phyloP scores from a whole-genome alignment of 108 stramenopile genomes.

The Cyclostephanos invisitatus region DNA sequence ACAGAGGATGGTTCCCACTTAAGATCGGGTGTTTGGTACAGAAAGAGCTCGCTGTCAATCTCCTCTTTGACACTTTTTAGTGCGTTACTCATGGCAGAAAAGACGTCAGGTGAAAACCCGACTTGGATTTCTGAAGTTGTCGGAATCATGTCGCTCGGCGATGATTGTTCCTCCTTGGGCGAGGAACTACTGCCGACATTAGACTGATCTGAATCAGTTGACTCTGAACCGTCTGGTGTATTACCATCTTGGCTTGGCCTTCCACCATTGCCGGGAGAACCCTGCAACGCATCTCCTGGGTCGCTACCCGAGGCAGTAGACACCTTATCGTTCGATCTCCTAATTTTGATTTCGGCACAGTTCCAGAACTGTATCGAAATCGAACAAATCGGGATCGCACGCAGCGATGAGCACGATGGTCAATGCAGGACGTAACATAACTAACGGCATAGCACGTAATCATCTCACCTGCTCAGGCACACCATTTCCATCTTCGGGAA shows the following conservation, averaged over 20 bases:
- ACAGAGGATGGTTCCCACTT: conserved; percentile 19
- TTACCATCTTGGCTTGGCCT: too few relatives aligned
- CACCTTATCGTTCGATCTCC: too few relatives aligned
- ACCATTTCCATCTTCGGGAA: conserved; percentile 38
- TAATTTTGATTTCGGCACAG: conserved; percentile 35
- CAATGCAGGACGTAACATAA: not conserved
- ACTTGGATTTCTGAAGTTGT: too few relatives aligned
- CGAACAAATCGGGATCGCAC: not conserved
- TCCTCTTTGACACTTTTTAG: conserved; percentile 3
- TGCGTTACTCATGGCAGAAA: too few relatives aligned
- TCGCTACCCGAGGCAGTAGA: too few relatives aligned
- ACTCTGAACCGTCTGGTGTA: too few relatives aligned
- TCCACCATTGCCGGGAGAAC: not conserved
- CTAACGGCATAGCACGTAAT: not conserved
- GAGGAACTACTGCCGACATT: too few relatives aligned
- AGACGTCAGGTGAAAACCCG: too few relatives aligned
- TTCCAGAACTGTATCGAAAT: conserved; percentile 8
- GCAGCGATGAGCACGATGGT: not conserved
- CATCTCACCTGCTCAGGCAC: conserved; percentile 46
- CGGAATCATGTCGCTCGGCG: too few relatives aligned
- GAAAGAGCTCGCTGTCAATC: conserved; percentile 29
- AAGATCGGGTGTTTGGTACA: conserved; percentile 28
- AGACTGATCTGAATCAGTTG: too few relatives aligned
- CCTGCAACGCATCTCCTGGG: too few relatives aligned
- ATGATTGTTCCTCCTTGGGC: too few relatives aligned